These are phyloP conservation scores for Phytophthora sansomeana DNA, from an alignment of 352 stramenopile genomes.

Conservation along the genomic window DNA sequence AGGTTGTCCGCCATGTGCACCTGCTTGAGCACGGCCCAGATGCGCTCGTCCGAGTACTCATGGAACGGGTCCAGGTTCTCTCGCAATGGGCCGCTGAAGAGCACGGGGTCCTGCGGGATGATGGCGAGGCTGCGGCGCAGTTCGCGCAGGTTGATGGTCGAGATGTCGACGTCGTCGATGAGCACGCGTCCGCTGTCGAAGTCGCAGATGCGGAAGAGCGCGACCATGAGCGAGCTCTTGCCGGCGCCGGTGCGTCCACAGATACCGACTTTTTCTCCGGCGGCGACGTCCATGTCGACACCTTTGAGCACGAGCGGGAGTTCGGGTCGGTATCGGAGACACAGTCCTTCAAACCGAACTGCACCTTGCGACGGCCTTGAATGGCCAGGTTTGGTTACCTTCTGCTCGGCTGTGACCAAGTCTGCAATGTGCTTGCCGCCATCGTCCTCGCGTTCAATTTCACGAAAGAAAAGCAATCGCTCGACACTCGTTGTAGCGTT, in stretches of 20 bases:
- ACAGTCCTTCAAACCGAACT: conserved; percentile 35
- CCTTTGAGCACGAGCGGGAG: conserved; percentile 48
- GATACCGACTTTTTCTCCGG: conserved; percentile 65
- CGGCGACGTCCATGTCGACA: conserved; percentile 44
- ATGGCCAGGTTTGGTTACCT: too few species aligned
- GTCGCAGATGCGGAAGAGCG: conserved; percentile 55
- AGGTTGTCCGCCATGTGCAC: conserved; percentile 65
- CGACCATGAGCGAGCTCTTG: conserved; percentile 55
- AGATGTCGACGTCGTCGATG: conserved; percentile 89
- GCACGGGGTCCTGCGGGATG: conserved; percentile 85
- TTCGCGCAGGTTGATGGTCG: conserved; percentile 40
- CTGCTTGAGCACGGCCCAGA: conserved; percentile 66
- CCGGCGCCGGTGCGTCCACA: conserved; percentile 57
- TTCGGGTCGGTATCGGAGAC: conserved; percentile 50
- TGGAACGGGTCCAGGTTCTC: conserved; percentile 92
- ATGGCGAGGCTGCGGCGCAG: conserved; percentile 55
- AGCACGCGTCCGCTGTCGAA: conserved; percentile 70
- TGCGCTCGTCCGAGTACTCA: conserved; percentile 64
- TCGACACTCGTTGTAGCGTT: conserved; percentile 56
- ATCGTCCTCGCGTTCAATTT: conserved; percentile 25
- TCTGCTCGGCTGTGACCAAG: too few species aligned
- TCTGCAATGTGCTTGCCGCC: too few species aligned
- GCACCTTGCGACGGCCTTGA: conserved; percentile 37
- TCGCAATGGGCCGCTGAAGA: conserved; percentile 90
- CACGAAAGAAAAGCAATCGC: conserved; percentile 44